Evolutionary conservation across 208 protist species (phyloP).

Genomic region (Lotmaria passim): DNA sequence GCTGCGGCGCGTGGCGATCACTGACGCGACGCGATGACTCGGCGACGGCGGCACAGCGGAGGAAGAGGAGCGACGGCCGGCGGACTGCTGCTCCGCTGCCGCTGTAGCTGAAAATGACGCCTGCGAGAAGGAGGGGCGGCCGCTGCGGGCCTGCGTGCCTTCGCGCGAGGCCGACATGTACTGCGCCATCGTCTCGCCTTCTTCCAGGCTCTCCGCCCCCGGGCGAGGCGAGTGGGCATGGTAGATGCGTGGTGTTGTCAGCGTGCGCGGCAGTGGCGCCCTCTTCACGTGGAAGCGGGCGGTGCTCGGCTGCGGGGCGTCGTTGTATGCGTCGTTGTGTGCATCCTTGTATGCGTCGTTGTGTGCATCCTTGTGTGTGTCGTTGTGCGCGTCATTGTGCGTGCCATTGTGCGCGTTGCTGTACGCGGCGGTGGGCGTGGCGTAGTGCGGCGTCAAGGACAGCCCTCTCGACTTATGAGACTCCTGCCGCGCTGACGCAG

Average conservation of each 20-base stretch:
- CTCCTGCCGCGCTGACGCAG: too few species aligned
- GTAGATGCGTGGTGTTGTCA: conserved; percentile 46
- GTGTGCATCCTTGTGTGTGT: not conserved
- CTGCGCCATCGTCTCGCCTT: conserved; percentile 9
- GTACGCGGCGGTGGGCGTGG: not conserved
- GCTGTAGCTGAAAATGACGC: not conserved
- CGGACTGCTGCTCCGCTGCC: not conserved
- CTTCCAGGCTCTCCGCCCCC: conserved; percentile 23
- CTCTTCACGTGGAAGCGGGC: not conserved
- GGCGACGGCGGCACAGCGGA: conserved; percentile 2
- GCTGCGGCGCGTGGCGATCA: conserved; percentile 5
- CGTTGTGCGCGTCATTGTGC: not conserved
- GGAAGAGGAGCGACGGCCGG: not conserved
- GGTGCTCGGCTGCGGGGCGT: conserved; percentile 9
- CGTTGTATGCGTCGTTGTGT: not conserved
- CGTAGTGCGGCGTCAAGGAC: conserved; percentile 9
- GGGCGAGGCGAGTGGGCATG: conserved; percentile 39
- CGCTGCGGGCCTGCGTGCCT: not conserved
- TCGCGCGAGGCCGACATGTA: conserved; percentile 18
- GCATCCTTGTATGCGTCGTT: not conserved
- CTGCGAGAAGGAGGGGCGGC: not conserved
- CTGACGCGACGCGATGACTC: conserved; percentile 2
- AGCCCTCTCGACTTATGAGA: too few species aligned
- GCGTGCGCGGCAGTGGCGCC: conserved; percentile 25
- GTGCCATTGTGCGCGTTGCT: not conserved